A percentile compares a stretch with the other conserved stretches of the same genome.
These are phyloP conservation scores for Solanum hybrid DNA, from an alignment of 305 asterid genomes.

Conservation along the genomic window DNA sequence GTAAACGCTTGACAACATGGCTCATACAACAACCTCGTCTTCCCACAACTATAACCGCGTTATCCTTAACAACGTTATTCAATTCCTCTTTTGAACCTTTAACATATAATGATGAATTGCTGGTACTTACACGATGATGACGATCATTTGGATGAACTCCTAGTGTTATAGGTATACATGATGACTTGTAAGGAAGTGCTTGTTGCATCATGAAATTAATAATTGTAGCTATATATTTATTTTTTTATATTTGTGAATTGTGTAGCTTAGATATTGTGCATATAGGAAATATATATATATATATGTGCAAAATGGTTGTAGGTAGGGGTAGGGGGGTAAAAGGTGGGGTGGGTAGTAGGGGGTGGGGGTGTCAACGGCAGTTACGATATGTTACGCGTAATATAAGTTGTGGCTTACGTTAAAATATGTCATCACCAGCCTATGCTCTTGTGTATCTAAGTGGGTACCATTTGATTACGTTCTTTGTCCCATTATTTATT, in stretches of 20 bases:
- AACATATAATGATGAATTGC: background rate
- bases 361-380: slow-evolving; percentile 22
- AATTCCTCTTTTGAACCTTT: slow-evolving; percentile 1
- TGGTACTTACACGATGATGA: background rate
- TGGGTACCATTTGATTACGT: background rate
- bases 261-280: no score
- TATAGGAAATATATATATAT: no score
- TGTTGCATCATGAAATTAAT: slow-evolving; percentile 18
- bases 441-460: background rate
- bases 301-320: background rate
- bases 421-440: slow-evolving; percentile 13
- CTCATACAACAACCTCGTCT: slow-evolving; percentile 21
- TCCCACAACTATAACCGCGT: slow-evolving; percentile 15
- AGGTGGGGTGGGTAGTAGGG: background rate
- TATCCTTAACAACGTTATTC: slow-evolving; percentile 13
- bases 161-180: background rate
- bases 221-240: background rate
- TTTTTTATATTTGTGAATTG: no score
- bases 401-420: slow-evolving; percentile 27
- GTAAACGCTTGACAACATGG: slow-evolving; percentile 21
- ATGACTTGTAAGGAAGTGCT: slow-evolving; percentile 16
- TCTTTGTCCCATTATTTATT: background rate
- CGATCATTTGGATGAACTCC: background rate
- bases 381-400: slow-evolving; percentile 27
- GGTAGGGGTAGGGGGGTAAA: background rate